Evolutionary conservation across 1,284 basidiomycete species (phyloP).

Genomic region (Trichosporon inkin): DNA sequence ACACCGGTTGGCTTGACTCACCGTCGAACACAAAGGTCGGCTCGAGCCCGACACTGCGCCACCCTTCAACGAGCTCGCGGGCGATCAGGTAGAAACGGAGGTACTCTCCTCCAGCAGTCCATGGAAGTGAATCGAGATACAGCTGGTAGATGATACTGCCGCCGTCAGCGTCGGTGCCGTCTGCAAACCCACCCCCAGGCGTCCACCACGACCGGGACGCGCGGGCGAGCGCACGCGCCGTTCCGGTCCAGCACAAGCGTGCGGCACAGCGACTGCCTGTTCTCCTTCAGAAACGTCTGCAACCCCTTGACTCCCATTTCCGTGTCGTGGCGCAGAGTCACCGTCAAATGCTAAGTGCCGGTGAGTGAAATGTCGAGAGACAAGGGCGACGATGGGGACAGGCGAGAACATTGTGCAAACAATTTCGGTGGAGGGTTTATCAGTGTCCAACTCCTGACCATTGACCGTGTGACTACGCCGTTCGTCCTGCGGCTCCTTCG

Average conservation of each 20-base stretch:
- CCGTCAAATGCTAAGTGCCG: background rate
- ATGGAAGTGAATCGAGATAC: constrained; percentile 63
- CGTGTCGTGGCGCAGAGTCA: background rate
- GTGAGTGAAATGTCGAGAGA: background rate
- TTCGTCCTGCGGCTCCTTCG: too few species aligned
- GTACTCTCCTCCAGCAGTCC: constrained; percentile 84
- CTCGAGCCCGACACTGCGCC: constrained; percentile 67
- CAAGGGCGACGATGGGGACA: background rate
- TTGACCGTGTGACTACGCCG: too few species aligned
- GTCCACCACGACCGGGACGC: constrained; percentile 64
- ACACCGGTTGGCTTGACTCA: constrained; percentile 39
- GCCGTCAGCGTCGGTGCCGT: constrained; percentile 12
- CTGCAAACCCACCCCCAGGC: constrained; percentile 75
- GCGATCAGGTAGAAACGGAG: constrained; percentile 58
- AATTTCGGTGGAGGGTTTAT: background rate
- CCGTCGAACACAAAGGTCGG: constrained; percentile 90
- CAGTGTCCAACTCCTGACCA: too few species aligned
- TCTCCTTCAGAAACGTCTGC: constrained; percentile 70
- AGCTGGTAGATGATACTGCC: constrained; percentile 73
- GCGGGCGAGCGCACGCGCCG: constrained; percentile 19
- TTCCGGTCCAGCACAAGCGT: constrained; percentile 51
- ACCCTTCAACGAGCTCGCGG: constrained; percentile 59
- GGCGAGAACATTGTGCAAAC: background rate
- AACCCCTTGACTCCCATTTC: constrained; percentile 76
- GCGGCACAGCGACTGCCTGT: constrained; percentile 60